These are phyloP conservation scores for Venturia pyrina DNA, from an alignment of 2,329 filamentous ascomycete genomes.

Conservation along the genomic window DNA sequence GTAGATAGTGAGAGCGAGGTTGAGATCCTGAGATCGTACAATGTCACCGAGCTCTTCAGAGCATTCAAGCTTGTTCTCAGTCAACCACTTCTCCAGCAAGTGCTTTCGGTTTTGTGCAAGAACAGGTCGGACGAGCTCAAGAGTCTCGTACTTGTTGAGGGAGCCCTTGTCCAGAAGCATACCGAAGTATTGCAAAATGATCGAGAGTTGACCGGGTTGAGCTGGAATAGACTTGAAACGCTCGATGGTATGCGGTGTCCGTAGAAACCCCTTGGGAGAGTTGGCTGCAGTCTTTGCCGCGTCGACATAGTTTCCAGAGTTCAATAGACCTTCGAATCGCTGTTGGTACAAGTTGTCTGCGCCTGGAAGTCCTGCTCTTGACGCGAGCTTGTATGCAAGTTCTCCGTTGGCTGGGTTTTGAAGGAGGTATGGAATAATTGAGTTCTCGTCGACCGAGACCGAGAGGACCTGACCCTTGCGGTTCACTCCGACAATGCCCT, in stretches of 20 bases:
- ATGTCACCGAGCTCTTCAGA: constrained; percentile 95
- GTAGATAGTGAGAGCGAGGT: constrained; percentile 81
- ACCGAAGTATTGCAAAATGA: constrained; percentile 95
- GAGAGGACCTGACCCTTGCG: constrained; percentile 94
- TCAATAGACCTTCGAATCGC: constrained; percentile 84
- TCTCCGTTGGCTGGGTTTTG: constrained; percentile 92
- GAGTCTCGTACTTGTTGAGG: constrained; percentile 84
- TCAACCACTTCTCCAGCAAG: constrained; percentile 94
- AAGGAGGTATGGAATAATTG: constrained; percentile 85
- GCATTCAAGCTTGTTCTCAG: constrained; percentile 89
- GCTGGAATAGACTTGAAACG: constrained; percentile 81
- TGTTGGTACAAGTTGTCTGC: constrained; percentile 88
- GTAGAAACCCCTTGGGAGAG: constrained; percentile 89
- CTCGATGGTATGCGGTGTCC: constrained; percentile 90
- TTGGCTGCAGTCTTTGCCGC: constrained; percentile 95
- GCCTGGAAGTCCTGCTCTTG: constrained; percentile 83
- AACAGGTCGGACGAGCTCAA: constrained; percentile 88
- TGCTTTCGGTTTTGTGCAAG: constrained; percentile 91
- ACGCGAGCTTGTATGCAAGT: constrained; percentile 92
- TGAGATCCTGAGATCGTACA: constrained; percentile 79
- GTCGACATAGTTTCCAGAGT: constrained; percentile 68
- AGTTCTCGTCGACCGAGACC: constrained; percentile 85
- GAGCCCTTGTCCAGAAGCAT: constrained; percentile 92
- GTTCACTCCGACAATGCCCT: constrained; percentile 90
- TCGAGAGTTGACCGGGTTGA: constrained; percentile 77